phyloP scores from a whole-genome alignment of 306 rosid species.

The Alnus rubra region DNA sequence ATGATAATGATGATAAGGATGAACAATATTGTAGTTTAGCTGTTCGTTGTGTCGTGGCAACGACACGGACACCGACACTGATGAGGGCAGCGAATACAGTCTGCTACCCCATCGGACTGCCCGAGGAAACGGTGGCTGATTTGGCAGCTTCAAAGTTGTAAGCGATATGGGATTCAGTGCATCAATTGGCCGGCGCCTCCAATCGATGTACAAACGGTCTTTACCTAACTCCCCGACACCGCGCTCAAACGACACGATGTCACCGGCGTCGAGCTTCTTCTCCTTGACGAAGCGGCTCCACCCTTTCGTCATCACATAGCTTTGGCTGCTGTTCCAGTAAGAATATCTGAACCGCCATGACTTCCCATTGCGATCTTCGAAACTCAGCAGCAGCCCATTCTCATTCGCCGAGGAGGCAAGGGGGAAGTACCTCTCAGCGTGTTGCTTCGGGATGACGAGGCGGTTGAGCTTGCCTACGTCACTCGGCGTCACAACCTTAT shows the following conservation, averaged over 20 bases:
- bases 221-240: constrained; percentile 59
- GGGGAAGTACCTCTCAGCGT: constrained; percentile 84
- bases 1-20: constrained; percentile 22
- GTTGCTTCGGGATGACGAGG: constrained; percentile 79
- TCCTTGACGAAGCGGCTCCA: constrained; percentile 96
- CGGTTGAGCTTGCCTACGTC: constrained; percentile 94
- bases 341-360: constrained; percentile 87
- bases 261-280: constrained; percentile 83
- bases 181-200: constrained; percentile 52
- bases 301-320: constrained; percentile 92
- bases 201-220: constrained; percentile 68
- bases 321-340: constrained; percentile 92
- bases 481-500: constrained; percentile 84
- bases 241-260: constrained; percentile 76
- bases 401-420: constrained; percentile 68
- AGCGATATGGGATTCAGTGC: constrained; percentile 13
- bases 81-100: constrained; percentile 43
- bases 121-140: constrained; percentile 37
- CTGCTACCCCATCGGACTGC: constrained; percentile 50
- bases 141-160: constrained; percentile 43
- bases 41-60: constrained; percentile 31
- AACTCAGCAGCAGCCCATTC: constrained; percentile 71
- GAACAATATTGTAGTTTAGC: constrained; percentile 28
- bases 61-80: background rate
- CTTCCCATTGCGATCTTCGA: constrained; percentile 70